Conservation (phyloP, 106 monocot genomes). For the Allium fistulosum region DNA sequence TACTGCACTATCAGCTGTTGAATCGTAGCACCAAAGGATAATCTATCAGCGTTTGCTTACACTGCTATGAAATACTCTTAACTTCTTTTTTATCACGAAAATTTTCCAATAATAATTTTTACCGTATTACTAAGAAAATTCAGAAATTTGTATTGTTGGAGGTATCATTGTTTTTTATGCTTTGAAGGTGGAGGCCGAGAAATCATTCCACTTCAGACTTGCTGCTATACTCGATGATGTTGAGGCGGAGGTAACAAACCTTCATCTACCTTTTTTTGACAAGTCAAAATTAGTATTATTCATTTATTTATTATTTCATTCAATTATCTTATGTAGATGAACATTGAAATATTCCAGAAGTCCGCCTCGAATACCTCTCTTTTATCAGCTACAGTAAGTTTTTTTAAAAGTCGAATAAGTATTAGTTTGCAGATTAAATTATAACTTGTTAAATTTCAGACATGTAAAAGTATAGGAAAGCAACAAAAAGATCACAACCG, state of each 20-base stretch:
- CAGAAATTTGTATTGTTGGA: too few relatives aligned
- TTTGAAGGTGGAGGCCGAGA: constrained; percentile 83
- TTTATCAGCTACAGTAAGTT: too few relatives aligned
- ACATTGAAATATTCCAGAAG: constrained; percentile 29
- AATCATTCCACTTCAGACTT: constrained; percentile 82
- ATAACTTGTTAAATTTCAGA: too few relatives aligned
- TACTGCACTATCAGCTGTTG: constrained; percentile 79
- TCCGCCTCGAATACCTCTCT: too few relatives aligned
- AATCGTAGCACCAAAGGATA: constrained; percentile 84
- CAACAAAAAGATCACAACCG: too few relatives aligned
- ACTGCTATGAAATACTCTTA: constrained; percentile 32
- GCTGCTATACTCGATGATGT: constrained; percentile 80
- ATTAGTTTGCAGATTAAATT: too few relatives aligned
- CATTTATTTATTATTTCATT: neutral
- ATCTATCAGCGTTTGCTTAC: constrained; percentile 74
- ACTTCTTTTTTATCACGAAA: neutral
- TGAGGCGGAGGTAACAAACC: constrained; percentile 71
- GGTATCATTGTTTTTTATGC: neutral
- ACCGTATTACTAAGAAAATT: neutral
- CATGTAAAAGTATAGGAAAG: too few relatives aligned
- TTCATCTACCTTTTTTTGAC: neutral
- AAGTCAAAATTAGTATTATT: neutral
- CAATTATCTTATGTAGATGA: constrained; percentile 38
- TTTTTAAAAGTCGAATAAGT: too few relatives aligned
- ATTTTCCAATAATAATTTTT: neutral